Evolutionary conservation across 805 yeast species (phyloP), one percentile per base, ranked within the genome.

Genomic region (Spathaspora sp.): DNA sequence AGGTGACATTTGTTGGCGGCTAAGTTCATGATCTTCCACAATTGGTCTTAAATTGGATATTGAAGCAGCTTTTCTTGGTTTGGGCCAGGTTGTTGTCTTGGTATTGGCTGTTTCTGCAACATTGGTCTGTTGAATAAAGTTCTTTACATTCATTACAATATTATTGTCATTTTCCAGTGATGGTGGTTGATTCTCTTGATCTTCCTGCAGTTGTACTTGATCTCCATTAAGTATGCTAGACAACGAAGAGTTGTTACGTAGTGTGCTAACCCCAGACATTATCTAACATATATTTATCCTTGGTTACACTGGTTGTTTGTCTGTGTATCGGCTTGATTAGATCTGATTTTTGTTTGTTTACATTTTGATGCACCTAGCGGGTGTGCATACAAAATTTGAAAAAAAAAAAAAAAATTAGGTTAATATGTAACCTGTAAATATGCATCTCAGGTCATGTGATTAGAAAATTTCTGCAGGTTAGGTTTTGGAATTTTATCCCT

Each of bases 311-410:
- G 40, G 26, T n/a, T 23, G 26, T 23, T 23, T 23, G 26, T 23
- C 26, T 4, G 26, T 4, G 6, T 23, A 23, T 23, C 26, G 6
- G 26, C 6, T 23, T 35, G 14, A 16, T 14, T 35, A 6, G 10
- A 11, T n/a, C 17, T 46, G 48, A 46, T 32, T 46, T 20, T 9
- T 9, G 32, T 28, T 46, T 46, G 40, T 46, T 46, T 18, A 46
- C 28, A 23, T 42, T 42, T 42, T 9, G 28, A n/a, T n/a, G n/a
- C n/a, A n/a, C n/a, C n/a, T n/a, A 42, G 7, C 14, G 11, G 8
- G 17, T 28, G 20, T 16, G 26, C n/a, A 44, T 35, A 44, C 23
- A 10, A 44, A 42, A 5, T 18, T 19, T 17, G 23, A 26, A 29
- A 32, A 49, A 35, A 35, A 35, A n/a, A n/a, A n/a, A n/a, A n/a